Evolutionary conservation across 2,329 filamentous ascomycete genomes (phyloP).

Genomic region (Exophiala spinifera): DNA sequence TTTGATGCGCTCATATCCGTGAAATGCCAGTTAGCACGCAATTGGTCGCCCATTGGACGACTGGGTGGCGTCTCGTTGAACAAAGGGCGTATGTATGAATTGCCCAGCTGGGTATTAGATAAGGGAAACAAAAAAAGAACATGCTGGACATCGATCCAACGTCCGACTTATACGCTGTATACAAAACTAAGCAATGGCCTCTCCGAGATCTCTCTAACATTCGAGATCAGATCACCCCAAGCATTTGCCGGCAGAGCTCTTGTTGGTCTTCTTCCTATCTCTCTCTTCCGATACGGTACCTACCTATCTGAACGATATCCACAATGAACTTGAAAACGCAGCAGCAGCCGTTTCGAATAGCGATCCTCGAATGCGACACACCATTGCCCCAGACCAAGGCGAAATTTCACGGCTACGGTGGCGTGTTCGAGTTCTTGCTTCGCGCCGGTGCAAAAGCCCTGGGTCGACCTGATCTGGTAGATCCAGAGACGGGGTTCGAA

Average conservation of each 20-base stretch:
- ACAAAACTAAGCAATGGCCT: no score
- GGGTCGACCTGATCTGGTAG: conserved; percentile 33
- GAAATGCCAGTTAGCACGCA: neutral
- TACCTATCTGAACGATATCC: neutral
- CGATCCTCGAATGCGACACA: conserved; percentile 83
- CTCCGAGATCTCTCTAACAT: no score
- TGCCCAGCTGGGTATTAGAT: neutral
- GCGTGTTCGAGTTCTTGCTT: conserved; percentile 64
- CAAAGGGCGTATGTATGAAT: no score
- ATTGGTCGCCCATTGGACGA: neutral
- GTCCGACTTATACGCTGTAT: no score
- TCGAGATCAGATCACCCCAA: no score
- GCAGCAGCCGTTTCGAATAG: conserved; percentile 37
- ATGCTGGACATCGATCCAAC: no score
- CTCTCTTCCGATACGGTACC: no score
- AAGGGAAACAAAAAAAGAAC: neutral
- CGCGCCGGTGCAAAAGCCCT: conserved; percentile 51
- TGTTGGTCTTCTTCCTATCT: no score
- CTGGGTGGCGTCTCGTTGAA: no score
- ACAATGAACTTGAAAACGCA: conserved; percentile 19
- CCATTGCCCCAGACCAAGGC: conserved; percentile 63
- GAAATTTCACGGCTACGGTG: conserved; percentile 70
- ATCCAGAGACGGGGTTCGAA: conserved; percentile 46
- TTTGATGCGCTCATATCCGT: neutral
- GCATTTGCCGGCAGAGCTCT: no score